These are phyloP conservation scores for Camelina laxa DNA, from an alignment of 345 rosid genomes.

Conservation along the genomic window DNA sequence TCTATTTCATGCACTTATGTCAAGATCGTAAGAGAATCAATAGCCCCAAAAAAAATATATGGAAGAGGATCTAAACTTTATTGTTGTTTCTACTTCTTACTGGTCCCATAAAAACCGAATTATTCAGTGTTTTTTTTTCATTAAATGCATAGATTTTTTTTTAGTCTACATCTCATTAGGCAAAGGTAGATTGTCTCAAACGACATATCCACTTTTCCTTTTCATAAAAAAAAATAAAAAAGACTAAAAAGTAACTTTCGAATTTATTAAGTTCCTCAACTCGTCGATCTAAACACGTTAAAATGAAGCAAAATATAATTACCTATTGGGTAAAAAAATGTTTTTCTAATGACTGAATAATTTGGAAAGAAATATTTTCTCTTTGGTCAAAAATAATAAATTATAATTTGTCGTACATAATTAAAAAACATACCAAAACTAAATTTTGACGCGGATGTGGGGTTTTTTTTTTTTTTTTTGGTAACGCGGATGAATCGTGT, in stretches of 20 bases:
- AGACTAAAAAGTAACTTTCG: not conserved
- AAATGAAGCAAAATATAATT: not conserved
- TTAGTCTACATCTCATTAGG: slow-evolving; percentile 15
- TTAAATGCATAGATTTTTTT: not conserved
- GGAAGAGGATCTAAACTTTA: slow-evolving; percentile 12
- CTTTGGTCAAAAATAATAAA: not conserved
- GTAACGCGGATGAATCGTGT: slow-evolving; percentile 60
- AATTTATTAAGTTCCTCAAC: slow-evolving; percentile 14
- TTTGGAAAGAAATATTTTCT: not conserved
- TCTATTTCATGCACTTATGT: not conserved
- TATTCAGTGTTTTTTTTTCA: not conserved
- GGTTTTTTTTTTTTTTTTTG: not conserved
- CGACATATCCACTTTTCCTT: not conserved
- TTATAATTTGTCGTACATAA: not conserved
- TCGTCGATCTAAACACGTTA: not conserved
- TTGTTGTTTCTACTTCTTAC: not conserved
- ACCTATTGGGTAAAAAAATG: not conserved
- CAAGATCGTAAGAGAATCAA: not conserved
- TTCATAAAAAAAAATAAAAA: not conserved
- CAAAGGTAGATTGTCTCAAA: slow-evolving; percentile 16
- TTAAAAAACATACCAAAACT: not conserved
- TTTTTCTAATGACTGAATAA: not conserved
- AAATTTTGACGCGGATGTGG: not conserved
- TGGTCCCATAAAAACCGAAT: not conserved
- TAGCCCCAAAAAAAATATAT: not conserved